Conservation (phyloP, 2,329 filamentous ascomycete genomes). For the Claviceps sp. region DNA sequence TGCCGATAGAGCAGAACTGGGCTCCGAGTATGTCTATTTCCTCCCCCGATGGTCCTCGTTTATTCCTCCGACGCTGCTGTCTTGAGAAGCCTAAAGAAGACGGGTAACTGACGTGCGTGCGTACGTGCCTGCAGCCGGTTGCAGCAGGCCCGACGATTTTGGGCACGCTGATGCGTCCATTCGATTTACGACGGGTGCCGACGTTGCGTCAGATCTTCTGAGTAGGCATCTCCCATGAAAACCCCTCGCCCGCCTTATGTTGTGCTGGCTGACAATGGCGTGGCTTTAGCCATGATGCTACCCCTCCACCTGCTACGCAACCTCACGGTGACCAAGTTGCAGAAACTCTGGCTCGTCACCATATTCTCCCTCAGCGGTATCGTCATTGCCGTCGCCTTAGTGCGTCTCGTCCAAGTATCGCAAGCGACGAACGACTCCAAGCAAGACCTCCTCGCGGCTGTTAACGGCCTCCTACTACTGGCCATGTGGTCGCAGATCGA, state of each 20-base stretch:
- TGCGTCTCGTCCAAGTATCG: neutral
- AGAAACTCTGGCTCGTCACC: neutral
- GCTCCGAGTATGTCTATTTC: neutral
- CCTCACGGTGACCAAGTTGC: neutral
- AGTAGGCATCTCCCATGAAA: neutral
- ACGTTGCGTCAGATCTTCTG: neutral
- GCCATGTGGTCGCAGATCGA: neutral
- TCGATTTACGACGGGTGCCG: neutral
- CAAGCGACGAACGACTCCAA: neutral
- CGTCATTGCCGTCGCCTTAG: neutral
- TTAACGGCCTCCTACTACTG: neutral
- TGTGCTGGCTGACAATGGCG: neutral
- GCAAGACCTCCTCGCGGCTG: neutral
- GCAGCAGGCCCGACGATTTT: neutral
- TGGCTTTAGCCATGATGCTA: neutral
- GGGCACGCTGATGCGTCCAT: neutral
- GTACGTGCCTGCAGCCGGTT: neutral
- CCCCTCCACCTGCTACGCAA: neutral
- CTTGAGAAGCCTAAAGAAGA: neutral
- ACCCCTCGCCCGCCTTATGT: neutral
- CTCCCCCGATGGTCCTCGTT: neutral
- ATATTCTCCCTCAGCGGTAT: neutral
- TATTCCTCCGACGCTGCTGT: neutral
- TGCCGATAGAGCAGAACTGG: neutral
- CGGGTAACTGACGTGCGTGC: neutral